Evolutionary conservation across 306 rosid genomes (phyloP).

Genomic region (Quercus engelmannii): DNA sequence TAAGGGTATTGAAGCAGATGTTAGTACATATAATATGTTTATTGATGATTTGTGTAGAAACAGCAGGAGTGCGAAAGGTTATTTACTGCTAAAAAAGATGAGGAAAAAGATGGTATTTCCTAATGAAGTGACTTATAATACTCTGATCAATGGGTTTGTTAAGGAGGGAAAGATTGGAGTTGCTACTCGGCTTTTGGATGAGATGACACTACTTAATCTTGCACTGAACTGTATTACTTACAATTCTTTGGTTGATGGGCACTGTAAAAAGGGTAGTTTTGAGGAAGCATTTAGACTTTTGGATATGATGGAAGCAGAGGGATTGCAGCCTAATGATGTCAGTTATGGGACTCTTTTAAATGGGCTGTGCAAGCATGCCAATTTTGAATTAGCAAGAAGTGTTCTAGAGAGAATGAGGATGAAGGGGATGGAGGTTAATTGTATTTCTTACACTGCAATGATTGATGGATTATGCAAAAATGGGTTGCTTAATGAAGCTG

Average conservation of each 20-base stretch:
- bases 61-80: slow-evolving; percentile 61
- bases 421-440: slow-evolving; percentile 34
- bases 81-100: slow-evolving; percentile 67
- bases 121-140: slow-evolving; percentile 59
- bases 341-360: slow-evolving; percentile 57
- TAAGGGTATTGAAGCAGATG: slow-evolving; percentile 65
- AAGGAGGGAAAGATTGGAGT: slow-evolving; percentile 68
- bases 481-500: slow-evolving; percentile 62
- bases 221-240: slow-evolving; percentile 52
- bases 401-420: slow-evolving; percentile 53
- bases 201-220: slow-evolving; percentile 48
- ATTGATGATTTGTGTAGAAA: slow-evolving; percentile 63
- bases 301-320: slow-evolving; percentile 52
- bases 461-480: slow-evolving; percentile 70
- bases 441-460: slow-evolving; percentile 48
- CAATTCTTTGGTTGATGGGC: slow-evolving; percentile 59
- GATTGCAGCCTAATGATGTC: slow-evolving; percentile 57
- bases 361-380: slow-evolving; percentile 53
- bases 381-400: slow-evolving; percentile 44
- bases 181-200: slow-evolving; percentile 63
- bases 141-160: slow-evolving; percentile 67
- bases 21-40: slow-evolving; percentile 73
- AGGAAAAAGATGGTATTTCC: slow-evolving; percentile 62
- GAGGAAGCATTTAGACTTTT: slow-evolving; percentile 56
- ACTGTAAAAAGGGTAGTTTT: slow-evolving; percentile 41